A percentile compares a stretch with the other conserved stretches of the same genome.
These are phyloP conservation scores for Beauveria medogensis DNA, from an alignment of 2,329 filamentous ascomycete species.

Conservation along the genomic window DNA sequence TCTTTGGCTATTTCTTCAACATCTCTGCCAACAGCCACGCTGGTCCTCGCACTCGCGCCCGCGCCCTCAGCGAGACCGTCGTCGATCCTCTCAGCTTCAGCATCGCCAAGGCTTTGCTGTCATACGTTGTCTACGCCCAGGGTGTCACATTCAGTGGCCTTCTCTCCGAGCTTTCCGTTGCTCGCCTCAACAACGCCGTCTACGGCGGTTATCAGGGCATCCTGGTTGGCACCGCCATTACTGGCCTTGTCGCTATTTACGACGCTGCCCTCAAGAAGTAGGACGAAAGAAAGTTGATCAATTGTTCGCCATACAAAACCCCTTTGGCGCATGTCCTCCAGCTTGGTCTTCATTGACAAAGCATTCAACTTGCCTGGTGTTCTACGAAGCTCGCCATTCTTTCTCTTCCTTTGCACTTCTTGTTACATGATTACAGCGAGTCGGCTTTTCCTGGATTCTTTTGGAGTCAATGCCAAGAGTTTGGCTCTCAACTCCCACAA, in stretches of 20 bases:
- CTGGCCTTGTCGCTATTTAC: slow-evolving; percentile 62
- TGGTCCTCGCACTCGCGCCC: slow-evolving; percentile 33
- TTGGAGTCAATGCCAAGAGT: background rate
- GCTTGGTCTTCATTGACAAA: background rate
- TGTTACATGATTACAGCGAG: background rate
- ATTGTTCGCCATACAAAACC: background rate
- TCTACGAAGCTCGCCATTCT: background rate
- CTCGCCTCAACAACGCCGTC: slow-evolving; percentile 55
- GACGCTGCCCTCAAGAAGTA: slow-evolving; percentile 69
- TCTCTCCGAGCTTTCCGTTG: slow-evolving; percentile 51
- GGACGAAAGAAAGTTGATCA: background rate
- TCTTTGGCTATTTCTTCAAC: slow-evolving; percentile 86
- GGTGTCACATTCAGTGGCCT: slow-evolving; percentile 55
- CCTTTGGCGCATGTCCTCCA: background rate
- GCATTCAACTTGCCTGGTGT: background rate
- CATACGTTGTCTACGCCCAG: slow-evolving; percentile 72
- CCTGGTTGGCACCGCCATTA: slow-evolving; percentile 60
- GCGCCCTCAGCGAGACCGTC: slow-evolving; percentile 29
- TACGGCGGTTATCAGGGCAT: slow-evolving; percentile 66
- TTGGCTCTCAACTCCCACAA: background rate
- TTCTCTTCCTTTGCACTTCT: background rate
- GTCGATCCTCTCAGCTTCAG: slow-evolving; percentile 88
- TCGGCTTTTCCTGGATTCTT: background rate
- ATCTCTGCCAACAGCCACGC: slow-evolving; percentile 49
- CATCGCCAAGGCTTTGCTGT: slow-evolving; percentile 74